Base-by-base conservation (phyloP, 192 early-diverging fungal species). In the Coemansia guatemalensis region DNA sequence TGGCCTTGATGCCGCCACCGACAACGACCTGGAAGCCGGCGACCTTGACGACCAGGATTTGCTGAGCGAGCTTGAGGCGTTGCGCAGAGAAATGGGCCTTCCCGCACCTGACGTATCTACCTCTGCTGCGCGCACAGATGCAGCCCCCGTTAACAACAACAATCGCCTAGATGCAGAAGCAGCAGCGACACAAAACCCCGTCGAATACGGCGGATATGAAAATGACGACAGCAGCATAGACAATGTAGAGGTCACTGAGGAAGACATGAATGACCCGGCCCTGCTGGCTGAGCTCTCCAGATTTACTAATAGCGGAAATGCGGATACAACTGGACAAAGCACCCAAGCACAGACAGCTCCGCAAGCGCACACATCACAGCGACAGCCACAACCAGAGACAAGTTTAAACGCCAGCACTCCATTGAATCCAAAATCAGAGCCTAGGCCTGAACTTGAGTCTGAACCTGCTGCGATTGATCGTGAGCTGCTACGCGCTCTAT, bases 261-360 rank as follows among this genome's bases (percentile, higher is more conserved):
- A 66, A 23, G 76, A 79, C 52, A 73, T 79, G 76, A 66, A 69
- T 26, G 71, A 79, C 57, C 76, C 76, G 5, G 29, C 8, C 21
- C 64, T 79, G 47, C 51, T 79, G 26, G 64, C 64, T 12, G 71
- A 73, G 60, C 71, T 79, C n/a, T 33, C 70, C 5, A 54, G 29
- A 18, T 18, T 69, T 41, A 7, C 58, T 7, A 27, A 30, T 7
- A 25, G 48, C 61, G 32, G 14, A 22, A 41, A 33, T 5, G 30
- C 24, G 5, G n/a, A 48, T 50, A 25, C 60, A 2, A 18, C 53
- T 7, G 17, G 22, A 27, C 39, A 44, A 44, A 17, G 1, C 39
- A 44, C 17, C 9, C 39, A 44, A 44, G 9, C 39, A 44, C 5
- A 44, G 39, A 44, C 39, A 44, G 0, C 39, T 3, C 12, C 1